A percentile compares a stretch with the other conserved stretches of the same genome.
These are phyloP conservation scores for Cicer judaicum DNA, from an alignment of 306 rosid species.

Conservation along the genomic window DNA sequence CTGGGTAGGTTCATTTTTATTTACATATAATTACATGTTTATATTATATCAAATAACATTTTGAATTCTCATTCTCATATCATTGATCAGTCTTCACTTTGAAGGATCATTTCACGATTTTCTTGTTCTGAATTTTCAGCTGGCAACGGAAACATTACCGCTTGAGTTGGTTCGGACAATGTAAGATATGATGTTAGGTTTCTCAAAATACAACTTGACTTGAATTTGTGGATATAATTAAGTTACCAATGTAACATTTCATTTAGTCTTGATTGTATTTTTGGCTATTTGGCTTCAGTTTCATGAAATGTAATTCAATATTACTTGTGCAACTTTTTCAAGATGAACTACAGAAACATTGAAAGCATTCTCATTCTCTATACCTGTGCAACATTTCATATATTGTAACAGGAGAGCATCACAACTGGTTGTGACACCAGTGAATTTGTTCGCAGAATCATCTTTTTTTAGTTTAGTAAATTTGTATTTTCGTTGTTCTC, in stretches of 20 bases:
- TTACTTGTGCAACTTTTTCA: constrained; percentile 4
- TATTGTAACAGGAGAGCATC: background rate
- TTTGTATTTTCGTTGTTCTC: too few relatives aligned
- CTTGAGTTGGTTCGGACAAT: constrained; percentile 76
- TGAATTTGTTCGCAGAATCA: background rate
- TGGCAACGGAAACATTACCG: constrained; percentile 84
- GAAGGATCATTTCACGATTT: constrained; percentile 27
- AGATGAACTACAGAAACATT: background rate
- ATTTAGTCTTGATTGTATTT: constrained; percentile 6
- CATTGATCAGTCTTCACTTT: constrained; percentile 17
- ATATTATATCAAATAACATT: background rate
- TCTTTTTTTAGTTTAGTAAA: too few relatives aligned
- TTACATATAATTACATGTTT: too few relatives aligned
- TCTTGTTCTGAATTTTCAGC: constrained; percentile 52
- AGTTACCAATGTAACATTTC: constrained; percentile 24
- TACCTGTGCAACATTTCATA: background rate
- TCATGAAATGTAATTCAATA: constrained; percentile 20
- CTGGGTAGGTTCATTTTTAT: constrained; percentile 65
- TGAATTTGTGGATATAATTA: constrained; percentile 10
- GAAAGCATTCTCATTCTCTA: background rate
- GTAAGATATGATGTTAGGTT: constrained; percentile 44
- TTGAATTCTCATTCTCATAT: constrained; percentile 20
- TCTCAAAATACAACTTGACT: constrained; percentile 1
- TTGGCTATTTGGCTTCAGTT: constrained; percentile 19
- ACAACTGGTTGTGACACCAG: too few relatives aligned